A percentile compares a stretch with the other conserved stretches of the same genome.
These are phyloP conservation scores for Chlorella sp. DNA, from an alignment of 139 green algal species.

Conservation along the genomic window DNA sequence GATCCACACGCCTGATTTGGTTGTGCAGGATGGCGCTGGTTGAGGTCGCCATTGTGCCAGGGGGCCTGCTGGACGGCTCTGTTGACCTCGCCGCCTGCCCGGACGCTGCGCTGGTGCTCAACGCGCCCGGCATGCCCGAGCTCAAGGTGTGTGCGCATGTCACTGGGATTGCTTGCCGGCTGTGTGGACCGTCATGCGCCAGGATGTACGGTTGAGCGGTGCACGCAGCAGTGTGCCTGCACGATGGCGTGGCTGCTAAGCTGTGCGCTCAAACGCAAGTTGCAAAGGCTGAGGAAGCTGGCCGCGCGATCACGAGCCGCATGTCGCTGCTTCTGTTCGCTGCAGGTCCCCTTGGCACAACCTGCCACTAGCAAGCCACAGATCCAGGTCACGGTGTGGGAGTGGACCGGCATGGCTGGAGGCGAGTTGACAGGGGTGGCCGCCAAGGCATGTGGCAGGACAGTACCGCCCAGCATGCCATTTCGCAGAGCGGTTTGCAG, in stretches of 20 bases:
- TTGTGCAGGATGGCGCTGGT: slow-evolving; percentile 39
- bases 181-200: too few relatives aligned
- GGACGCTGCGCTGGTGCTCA: slow-evolving; percentile 28
- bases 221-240: too few relatives aligned
- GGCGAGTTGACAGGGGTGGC: not conserved
- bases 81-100: slow-evolving; percentile 10
- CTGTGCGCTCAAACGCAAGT: too few relatives aligned
- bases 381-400: slow-evolving; percentile 61
- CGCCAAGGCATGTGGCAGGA: not conserved
- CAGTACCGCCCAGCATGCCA: not conserved
- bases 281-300: too few relatives aligned
- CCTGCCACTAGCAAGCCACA: not conserved
- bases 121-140: slow-evolving; percentile 40
- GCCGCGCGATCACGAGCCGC: too few relatives aligned
- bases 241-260: too few relatives aligned
- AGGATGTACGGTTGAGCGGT: too few relatives aligned
- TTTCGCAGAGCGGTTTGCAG: not conserved
- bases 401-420: slow-evolving; percentile 65
- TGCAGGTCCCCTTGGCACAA: not conserved
- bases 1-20: not conserved
- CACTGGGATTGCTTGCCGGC: too few relatives aligned
- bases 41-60: not conserved
- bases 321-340: too few relatives aligned
- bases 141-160: not conserved
- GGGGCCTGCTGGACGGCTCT: slow-evolving; percentile 6